Evolutionary conservation across 2,329 filamentous ascomycete genomes (phyloP), one percentile per base, ranked within the genome.

Genomic region (Gremmenia infestans): DNA sequence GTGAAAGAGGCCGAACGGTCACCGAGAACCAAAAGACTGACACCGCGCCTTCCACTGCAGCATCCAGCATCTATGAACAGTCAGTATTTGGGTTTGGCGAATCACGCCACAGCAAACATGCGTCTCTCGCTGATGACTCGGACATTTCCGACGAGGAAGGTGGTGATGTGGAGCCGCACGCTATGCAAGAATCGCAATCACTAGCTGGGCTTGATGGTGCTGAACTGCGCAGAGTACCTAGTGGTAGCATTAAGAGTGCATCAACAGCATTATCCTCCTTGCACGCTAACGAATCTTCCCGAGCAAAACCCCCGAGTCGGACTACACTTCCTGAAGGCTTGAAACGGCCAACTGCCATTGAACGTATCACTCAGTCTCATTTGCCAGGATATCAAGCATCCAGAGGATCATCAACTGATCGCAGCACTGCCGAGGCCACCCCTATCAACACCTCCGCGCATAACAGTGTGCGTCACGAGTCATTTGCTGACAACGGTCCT

Each of bases 391-490:
- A 76, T 71, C 55, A 70, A 67, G 37, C 70, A 14, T 85, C 83
- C 12, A 75, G 81, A 57, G 81, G 81, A 6, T 85, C 82, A 1
- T 86, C 82, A 1, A 70, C 81, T 52, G 83, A 85, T 48, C 77
- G 78, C 23, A 78, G 79, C 50, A 80, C 76, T 14, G 77, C 80
- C 15, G 81, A 82, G 68, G 73, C 81, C 6, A 86, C 76, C 59
- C 76, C 79, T 5, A 74, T 84, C 60, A 82, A 74, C 63, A 82
- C 81, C 5, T 80, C 82, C 40, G 81, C 81, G 4, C 81, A 85
- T 61, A 78, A 80, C 56, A 81, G 74, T 14, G 73, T 85, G 12
- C 77, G 79, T 48, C 82, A 85, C 60, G 78, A 80, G 47, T 81
- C 80, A 0, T 83, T 83, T 54, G 71, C 73, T 3, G 74, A 76